Conservation (phyloP, 73 alveolate species). For the Paraurostyla sp. region DNA sequence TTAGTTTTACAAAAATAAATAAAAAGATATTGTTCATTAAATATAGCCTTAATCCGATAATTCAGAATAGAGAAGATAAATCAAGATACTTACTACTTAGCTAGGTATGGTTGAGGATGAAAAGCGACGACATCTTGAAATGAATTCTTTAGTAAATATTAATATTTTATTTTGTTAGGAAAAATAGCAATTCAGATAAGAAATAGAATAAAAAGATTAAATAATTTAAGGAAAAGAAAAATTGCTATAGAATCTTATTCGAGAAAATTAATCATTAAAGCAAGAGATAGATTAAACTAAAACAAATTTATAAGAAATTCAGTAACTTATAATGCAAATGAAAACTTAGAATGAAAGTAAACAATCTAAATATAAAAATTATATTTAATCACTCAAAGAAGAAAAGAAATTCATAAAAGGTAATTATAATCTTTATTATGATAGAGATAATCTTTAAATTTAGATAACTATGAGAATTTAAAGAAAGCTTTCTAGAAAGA, state of each 20-base stretch:
- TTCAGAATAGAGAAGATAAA: not conserved
- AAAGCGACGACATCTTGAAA: conserved; percentile 28
- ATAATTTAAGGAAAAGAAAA: not conserved
- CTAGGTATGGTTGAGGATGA: conserved; percentile 23
- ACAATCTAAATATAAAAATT: not conserved
- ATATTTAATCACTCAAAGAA: not conserved
- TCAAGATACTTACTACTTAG: not conserved
- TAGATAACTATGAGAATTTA: not conserved
- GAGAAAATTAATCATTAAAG: not conserved
- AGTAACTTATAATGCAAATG: not conserved
- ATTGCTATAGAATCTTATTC: not conserved
- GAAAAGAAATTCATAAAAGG: not conserved
- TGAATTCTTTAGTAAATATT: conserved; percentile 19
- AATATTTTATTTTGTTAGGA: not conserved
- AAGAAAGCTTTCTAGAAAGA: not conserved
- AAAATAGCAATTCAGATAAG: conserved; percentile 1
- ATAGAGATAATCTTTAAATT: too few relatives aligned
- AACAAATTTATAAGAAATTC: not conserved
- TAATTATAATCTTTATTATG: too few relatives aligned
- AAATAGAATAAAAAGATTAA: not conserved
- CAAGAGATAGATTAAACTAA: conserved; percentile 1
- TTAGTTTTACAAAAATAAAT: not conserved
- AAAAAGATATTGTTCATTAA: too few relatives aligned
- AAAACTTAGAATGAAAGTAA: not conserved
- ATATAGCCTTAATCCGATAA: too few relatives aligned